Percentiles rank a stretch among this genome's conserved stretches.
Evolutionary conservation across 2,329 filamentous ascomycete species (phyloP).

Genomic region (Fusarium haematococcum): DNA sequence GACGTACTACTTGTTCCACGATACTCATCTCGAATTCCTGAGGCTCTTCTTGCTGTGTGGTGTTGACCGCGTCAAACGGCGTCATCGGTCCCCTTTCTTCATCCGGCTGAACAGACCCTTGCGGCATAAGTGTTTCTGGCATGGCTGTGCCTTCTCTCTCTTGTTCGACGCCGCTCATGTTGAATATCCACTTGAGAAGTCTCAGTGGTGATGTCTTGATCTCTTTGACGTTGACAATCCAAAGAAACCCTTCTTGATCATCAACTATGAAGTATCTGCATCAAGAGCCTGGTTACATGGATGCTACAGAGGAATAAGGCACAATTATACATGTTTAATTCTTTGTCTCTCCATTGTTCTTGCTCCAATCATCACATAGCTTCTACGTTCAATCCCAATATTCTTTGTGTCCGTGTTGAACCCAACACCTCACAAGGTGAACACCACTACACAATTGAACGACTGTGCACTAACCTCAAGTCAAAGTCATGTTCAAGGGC

Average conservation of each 20-base stretch:
- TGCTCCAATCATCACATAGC: neutral
- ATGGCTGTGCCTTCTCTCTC: too few species aligned
- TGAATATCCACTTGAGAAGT: neutral
- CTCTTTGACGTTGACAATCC: neutral
- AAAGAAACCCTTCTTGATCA: neutral
- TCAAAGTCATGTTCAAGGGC: neutral
- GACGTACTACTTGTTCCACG: constrained; percentile 11
- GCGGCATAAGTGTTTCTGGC: neutral
- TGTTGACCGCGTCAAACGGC: neutral
- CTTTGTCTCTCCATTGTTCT: neutral
- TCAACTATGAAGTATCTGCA: neutral
- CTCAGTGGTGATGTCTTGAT: neutral
- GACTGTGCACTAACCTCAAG: neutral
- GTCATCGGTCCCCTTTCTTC: neutral
- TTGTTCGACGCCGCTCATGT: neutral
- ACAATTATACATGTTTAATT: neutral
- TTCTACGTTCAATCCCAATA: neutral
- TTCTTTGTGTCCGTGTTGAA: neutral
- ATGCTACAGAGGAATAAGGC: neutral
- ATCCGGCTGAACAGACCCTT: neutral
- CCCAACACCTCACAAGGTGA: neutral
- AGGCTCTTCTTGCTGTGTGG: neutral
- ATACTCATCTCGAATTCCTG: constrained; percentile 26
- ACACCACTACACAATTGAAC: neutral
- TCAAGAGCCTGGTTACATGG: neutral